A percentile compares a stretch with the other conserved stretches of the same genome.
These are phyloP conservation scores for Falciphora oryzae DNA, from an alignment of 2,329 filamentous ascomycete species.

Conservation along the genomic window DNA sequence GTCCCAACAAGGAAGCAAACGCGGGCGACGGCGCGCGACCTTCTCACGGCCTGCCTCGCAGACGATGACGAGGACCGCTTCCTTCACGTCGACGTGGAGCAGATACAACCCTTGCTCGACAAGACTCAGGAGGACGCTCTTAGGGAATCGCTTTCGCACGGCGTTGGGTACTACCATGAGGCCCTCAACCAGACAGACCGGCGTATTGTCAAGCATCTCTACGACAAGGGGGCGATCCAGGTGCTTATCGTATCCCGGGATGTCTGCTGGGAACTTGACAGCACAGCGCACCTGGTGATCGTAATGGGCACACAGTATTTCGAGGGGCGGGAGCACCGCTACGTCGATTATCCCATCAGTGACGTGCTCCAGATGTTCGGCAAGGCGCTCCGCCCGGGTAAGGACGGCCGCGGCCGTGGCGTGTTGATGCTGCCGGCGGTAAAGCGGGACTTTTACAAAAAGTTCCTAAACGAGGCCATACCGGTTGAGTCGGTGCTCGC, in stretches of 20 bases:
- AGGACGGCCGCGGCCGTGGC: slow-evolving; percentile 77
- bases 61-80: slow-evolving; percentile 94
- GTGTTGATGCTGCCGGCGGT: slow-evolving; percentile 95
- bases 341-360: slow-evolving; percentile 90
- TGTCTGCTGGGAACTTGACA: slow-evolving; percentile 92
- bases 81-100: slow-evolving; percentile 74
- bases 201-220: slow-evolving; percentile 88
- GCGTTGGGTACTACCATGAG: slow-evolving; percentile 96
- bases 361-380: slow-evolving; percentile 98
- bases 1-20: slow-evolving; percentile 93
- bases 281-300: slow-evolving; percentile 82
- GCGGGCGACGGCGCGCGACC: slow-evolving; percentile 76
- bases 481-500: slow-evolving; percentile 86
- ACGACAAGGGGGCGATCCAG: slow-evolving; percentile 82
- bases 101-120: slow-evolving; percentile 75
- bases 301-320: slow-evolving; percentile 99
- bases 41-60: slow-evolving; percentile 79
- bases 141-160: slow-evolving; percentile 84
- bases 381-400: slow-evolving; percentile 73
- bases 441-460: slow-evolving; percentile 97
- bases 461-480: slow-evolving; percentile 93
- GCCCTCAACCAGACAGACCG: slow-evolving; percentile 84
- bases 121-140: slow-evolving; percentile 81
- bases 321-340: slow-evolving; percentile 92
- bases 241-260: slow-evolving; percentile 73